These are phyloP conservation scores for Kodamaea nitidulidarum DNA, from an alignment of 805 yeast species.

Conservation along the genomic window DNA sequence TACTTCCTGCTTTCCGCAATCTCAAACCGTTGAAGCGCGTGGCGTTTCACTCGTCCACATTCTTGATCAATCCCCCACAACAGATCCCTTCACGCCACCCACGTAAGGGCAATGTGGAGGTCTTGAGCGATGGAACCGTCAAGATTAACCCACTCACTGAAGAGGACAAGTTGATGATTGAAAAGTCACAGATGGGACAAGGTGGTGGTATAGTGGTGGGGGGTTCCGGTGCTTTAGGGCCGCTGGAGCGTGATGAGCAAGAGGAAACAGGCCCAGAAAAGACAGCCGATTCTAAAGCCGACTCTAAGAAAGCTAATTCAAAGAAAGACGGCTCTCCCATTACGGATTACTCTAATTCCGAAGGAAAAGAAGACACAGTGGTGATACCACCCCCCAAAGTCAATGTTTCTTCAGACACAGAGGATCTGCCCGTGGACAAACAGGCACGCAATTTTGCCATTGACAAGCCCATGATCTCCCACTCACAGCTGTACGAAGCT, in stretches of 20 bases:
- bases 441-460: conserved; percentile 25
- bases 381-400: background rate
- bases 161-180: conserved; percentile 45
- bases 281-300: too few species aligned
- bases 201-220: conserved; percentile 77
- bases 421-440: conserved; percentile 19
- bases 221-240: conserved; percentile 58
- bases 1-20: conserved; percentile 25
- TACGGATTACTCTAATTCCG: too few species aligned
- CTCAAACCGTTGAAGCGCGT: conserved; percentile 39
- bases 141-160: conserved; percentile 52
- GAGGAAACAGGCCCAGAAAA: too few species aligned
- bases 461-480: conserved; percentile 30
- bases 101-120: conserved; percentile 66
- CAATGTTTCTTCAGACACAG: conserved; percentile 4
- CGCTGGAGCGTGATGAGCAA: background rate
- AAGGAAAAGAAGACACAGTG: background rate
- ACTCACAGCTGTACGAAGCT: conserved; percentile 18
- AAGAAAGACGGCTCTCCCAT: too few species aligned
- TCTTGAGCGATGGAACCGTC: conserved; percentile 50
- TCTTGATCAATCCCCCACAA: conserved; percentile 70
- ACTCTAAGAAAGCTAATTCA: too few species aligned
- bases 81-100: conserved; percentile 89
- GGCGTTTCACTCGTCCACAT: conserved; percentile 40
- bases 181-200: conserved; percentile 35